Percentiles rank a stretch among this genome's conserved stretches.
These are phyloP conservation scores for Malus hybrid DNA, from an alignment of 331 rosid genomes.

Conservation along the genomic window DNA sequence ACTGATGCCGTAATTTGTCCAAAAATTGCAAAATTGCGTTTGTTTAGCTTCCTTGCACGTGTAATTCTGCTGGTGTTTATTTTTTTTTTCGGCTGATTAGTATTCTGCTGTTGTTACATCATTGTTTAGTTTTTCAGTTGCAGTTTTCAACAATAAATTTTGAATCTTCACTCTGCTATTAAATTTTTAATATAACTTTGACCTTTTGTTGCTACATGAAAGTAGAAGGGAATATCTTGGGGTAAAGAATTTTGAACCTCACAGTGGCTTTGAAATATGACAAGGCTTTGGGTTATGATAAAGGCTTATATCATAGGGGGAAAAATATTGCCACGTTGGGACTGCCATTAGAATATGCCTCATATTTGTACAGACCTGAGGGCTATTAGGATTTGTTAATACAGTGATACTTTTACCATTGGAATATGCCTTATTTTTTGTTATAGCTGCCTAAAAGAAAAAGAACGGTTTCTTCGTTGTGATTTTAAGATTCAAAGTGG, in stretches of 20 bases:
- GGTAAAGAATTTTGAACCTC: neutral
- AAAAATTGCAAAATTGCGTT: neutral
- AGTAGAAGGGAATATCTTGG: neutral
- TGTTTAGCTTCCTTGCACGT: neutral
- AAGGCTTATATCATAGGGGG: neutral
- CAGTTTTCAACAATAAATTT: neutral
- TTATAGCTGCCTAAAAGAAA: neutral
- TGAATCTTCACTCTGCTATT: neutral
- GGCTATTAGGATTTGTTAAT: neutral
- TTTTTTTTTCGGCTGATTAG: neutral
- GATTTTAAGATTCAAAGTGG: slow-evolving; percentile 1
- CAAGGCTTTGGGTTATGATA: neutral
- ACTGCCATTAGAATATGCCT: neutral
- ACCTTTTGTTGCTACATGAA: neutral
- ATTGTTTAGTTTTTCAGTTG: neutral
- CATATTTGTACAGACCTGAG: neutral
- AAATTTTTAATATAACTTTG: neutral
- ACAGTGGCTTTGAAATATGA: neutral
- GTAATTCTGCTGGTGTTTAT: neutral
- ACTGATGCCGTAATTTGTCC: neutral
- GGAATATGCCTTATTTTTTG: too few species aligned
- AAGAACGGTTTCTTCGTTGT: neutral
- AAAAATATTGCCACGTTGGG: neutral
- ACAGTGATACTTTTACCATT: neutral
- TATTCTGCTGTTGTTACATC: neutral